Conservation (phyloP, 345 rosid genomes). For the Diplotaxis tenuifolia region DNA sequence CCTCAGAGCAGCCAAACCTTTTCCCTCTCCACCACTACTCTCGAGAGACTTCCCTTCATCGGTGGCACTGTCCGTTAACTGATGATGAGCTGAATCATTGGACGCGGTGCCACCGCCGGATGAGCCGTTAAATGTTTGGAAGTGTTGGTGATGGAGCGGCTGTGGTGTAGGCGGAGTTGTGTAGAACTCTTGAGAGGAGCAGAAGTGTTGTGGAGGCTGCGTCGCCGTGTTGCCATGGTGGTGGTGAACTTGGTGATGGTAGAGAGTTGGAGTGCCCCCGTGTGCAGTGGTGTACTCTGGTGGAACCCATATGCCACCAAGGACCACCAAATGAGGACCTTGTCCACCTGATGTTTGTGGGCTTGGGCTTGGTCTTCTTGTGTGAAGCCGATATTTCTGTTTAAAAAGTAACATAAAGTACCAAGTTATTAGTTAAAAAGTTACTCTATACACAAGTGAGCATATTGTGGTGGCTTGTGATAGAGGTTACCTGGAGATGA, state of each 20-base stretch:
- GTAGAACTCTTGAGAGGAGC: constrained; percentile 78
- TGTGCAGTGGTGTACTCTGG: constrained; percentile 81
- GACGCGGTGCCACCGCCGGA: constrained; percentile 39
- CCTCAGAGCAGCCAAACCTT: constrained; percentile 62
- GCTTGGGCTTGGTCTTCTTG: constrained; percentile 93
- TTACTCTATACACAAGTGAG: neutral
- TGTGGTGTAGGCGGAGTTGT: constrained; percentile 40
- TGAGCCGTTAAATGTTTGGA: constrained; percentile 50
- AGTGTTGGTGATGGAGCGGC: constrained; percentile 50
- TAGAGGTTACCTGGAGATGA: constrained; percentile 82
- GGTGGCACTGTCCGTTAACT: constrained; percentile 48
- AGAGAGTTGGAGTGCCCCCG: constrained; percentile 51
- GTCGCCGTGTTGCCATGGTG: constrained; percentile 41
- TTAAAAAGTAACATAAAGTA: neutral
- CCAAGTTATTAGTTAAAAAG: neutral
- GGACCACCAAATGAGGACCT: constrained; percentile 71
- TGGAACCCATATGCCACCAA: constrained; percentile 97
- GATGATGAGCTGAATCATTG: constrained; percentile 14
- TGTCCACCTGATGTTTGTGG: constrained; percentile 67
- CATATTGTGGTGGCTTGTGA: constrained; percentile 28
- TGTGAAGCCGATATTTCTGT: constrained; percentile 97
- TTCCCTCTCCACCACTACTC: constrained; percentile 67
- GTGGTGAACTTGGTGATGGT: constrained; percentile 51
- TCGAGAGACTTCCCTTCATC: constrained; percentile 87
- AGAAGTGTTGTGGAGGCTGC: constrained; percentile 61